Evolutionary conservation across 1,139 yeast species (phyloP).

Genomic region (Zygoascus meyerae): DNA sequence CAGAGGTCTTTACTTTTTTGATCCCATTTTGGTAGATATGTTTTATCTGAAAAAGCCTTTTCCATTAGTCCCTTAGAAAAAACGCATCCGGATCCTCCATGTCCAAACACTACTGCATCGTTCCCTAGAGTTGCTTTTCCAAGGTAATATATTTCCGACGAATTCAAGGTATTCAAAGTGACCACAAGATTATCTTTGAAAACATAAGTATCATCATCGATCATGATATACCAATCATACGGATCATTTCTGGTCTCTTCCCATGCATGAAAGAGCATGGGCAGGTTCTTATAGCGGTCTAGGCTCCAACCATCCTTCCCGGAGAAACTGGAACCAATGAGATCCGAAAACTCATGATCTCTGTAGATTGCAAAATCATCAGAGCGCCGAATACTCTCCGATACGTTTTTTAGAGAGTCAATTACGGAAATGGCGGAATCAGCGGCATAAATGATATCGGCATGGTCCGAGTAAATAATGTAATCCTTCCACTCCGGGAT

Average conservation of each 20-base stretch:
- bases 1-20: slow-evolving; percentile 25
- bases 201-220: slow-evolving; percentile 36
- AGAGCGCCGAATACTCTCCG: slow-evolving; percentile 17
- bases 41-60: slow-evolving; percentile 18
- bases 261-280: slow-evolving; percentile 36
- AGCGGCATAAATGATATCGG: slow-evolving; percentile 29
- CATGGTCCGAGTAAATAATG: slow-evolving; percentile 33
- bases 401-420: slow-evolving; percentile 23
- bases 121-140: slow-evolving; percentile 23
- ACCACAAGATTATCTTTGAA: slow-evolving; percentile 27
- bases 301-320: slow-evolving; percentile 32
- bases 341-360: slow-evolving; percentile 7
- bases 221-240: slow-evolving; percentile 34
- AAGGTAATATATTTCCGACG: slow-evolving; percentile 29
- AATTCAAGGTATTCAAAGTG: slow-evolving; percentile 24
- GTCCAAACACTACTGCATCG: slow-evolving; percentile 29
- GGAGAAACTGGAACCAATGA: neutral
- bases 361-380: slow-evolving; percentile 27
- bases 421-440: slow-evolving; percentile 32
- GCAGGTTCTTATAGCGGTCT: slow-evolving; percentile 36
- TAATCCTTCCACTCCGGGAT: slow-evolving; percentile 29
- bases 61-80: slow-evolving; percentile 32
- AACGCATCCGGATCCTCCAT: slow-evolving; percentile 37
- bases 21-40: slow-evolving; percentile 24
- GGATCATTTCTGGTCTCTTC: slow-evolving; percentile 21